Conservation (phyloP, 495 filamentous ascomycete species). For the Xylaria intraflava region DNA sequence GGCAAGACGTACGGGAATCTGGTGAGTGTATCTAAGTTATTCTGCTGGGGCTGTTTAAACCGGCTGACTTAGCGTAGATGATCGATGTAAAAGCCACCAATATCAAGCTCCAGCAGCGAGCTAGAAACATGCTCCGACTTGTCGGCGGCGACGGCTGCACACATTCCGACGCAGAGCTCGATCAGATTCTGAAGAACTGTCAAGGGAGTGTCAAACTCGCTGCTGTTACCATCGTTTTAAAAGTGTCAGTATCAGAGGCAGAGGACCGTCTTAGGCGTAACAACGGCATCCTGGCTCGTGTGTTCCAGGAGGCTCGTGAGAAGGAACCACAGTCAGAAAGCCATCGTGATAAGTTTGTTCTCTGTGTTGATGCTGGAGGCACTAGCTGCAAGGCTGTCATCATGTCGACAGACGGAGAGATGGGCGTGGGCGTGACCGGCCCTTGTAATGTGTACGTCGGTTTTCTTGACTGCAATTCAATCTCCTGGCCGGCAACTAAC, state of each 20-base stretch:
- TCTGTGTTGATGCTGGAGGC: conserved; percentile 37
- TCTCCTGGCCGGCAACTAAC: conserved; percentile 2
- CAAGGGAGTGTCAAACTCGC: conserved; percentile 32
- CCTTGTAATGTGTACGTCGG: conserved; percentile 36
- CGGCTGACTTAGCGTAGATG: conserved; percentile 25
- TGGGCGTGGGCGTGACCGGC: conserved; percentile 23
- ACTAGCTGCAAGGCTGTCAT: conserved; percentile 33
- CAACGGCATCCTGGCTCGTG: conserved; percentile 25
- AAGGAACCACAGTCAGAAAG: neutral
- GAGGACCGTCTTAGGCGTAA: conserved; percentile 14
- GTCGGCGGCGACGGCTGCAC: conserved; percentile 13
- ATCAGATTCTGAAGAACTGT: conserved; percentile 22
- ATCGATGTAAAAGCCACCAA: conserved; percentile 37
- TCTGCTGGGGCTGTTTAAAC: neutral
- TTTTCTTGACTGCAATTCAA: neutral
- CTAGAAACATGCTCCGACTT: conserved; percentile 30
- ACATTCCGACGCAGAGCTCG: conserved; percentile 22
- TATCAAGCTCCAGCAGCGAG: conserved; percentile 32
- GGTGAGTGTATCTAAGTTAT: conserved; percentile 16
- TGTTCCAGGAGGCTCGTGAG: conserved; percentile 13
- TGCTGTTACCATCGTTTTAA: conserved; percentile 26
- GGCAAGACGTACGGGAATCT: conserved; percentile 40
- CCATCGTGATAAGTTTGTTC: conserved; percentile 8
- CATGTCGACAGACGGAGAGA: conserved; percentile 9
- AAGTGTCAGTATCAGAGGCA: conserved; percentile 20